Evolutionary conservation across 768 basidiomycete genomes (phyloP), one percentile per base, ranked within the genome.

Genomic region (Trametes maxima): DNA sequence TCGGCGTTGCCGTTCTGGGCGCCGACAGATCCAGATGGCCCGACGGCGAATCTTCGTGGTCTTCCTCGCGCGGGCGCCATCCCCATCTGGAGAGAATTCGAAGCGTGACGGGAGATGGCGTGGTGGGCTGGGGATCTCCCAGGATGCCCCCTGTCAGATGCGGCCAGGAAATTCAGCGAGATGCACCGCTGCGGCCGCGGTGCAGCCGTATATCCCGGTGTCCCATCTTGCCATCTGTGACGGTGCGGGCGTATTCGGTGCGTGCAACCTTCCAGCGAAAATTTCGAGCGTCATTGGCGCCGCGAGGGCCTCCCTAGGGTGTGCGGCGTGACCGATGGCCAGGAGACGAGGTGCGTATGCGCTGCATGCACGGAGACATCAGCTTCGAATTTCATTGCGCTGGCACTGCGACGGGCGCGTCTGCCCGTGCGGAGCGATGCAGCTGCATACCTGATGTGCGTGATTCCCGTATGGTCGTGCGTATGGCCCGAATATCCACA

Each of bases 81-180:
- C 35, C 35, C 17, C 22, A 48, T 43, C 46, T 47, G 46, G 10
- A 28, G 14, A 55, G 54, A 43, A 33, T 8, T 33, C 45, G 55
- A 58, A 58, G 57, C 57, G 57, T 50, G 57, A 58, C 48, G 39
- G 57, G 57, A 58, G 57, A 58, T 58, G 48, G 28, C n/a, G 33
- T 22, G 44, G 13, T 24, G 25, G 19, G 17, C 47, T 13, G 48
- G 48, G 57, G 57, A 58, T 58, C 57, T 58, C 48, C 40, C 57
- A 58, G 48, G 48, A 43, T 43, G 48, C 49, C 10, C 43, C n/a
- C 57, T 44, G 57, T 58, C 57, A 58, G 57, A 58, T 51, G 56
- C 13, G 48, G 57, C 33, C 19, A 35, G 40, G 46, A 42, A 48
- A 43, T 50, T 28, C 39, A 40, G 48, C 25, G 28, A 40, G 48